Base-by-base conservation (phyloP, 2,329 filamentous ascomycete species). In the Fusarium coicis region DNA sequence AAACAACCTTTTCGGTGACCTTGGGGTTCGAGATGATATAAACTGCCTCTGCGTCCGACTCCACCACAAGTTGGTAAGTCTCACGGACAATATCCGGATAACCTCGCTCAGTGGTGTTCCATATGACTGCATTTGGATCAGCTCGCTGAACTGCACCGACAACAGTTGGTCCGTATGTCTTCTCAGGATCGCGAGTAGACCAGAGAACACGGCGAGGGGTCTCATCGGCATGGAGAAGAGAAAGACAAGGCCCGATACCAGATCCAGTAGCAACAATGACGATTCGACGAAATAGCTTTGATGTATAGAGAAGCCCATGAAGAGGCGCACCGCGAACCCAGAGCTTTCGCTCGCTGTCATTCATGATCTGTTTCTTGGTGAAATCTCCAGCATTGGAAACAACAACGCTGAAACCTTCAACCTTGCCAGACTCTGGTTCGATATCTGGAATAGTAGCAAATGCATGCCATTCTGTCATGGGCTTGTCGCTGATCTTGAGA, bases 401-500 rank as follows among this genome's bases (percentile, higher is more conserved):
- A 16, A 68, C 63, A n/a, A 68, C 47, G 12, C 65, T 68, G 9
- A 68, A 68, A 0, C 65, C 65, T 15, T 68, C 39, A 2, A 68
- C 42, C 3, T 62, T 62, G 9, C 65, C 63, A 26, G 65, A 68
- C 42, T 68, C 65, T 2, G 65, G 63, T 10, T 68, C 65, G 2
- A 68, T 63, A 30, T 68, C 63, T 0, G 65, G 65, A 10, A 68
- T 68, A 1, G 65, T 68, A 34, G 65, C 65, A 42, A 68, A 68
- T 2, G 65, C 65, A 9, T 68, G 65, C 65, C 65, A 68, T 2
- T 68, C 65, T 0, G 63, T 68, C 32, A 68, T 18, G 3, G 65
- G 65, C 47, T 68, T 68, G 6, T 68, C 65, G n/a, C 65, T 68
- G 5, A 68, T 68, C n/a, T 68, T 68, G n/a, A 68, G 63, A 2